Evolutionary conservation across 2,329 filamentous ascomycete species (phyloP).

Genomic region (Nectriaceae sp.): DNA sequence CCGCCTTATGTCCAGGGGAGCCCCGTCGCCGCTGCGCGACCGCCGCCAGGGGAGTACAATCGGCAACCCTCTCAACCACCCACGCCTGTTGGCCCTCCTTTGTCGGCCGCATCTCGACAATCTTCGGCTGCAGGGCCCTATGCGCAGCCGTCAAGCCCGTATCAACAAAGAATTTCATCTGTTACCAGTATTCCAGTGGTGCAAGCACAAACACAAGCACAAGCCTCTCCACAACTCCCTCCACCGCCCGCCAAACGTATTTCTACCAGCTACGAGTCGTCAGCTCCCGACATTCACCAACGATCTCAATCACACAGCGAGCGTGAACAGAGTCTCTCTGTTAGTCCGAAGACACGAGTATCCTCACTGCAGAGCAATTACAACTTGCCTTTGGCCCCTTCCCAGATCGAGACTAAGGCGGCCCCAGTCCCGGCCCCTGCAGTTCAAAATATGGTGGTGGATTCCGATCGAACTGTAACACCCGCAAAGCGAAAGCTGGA

Average conservation of each 20-base stretch:
- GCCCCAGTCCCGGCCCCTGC: conserved; percentile 15
- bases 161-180: conserved; percentile 51
- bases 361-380: conserved; percentile 51
- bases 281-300: conserved; percentile 44
- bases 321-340: conserved; percentile 70
- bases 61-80: conserved; percentile 57
- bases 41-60: conserved; percentile 43
- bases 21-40: conserved; percentile 49
- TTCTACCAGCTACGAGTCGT: conserved; percentile 47
- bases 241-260: conserved; percentile 42
- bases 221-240: conserved; percentile 39
- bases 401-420: conserved; percentile 30
- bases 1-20: conserved; percentile 54
- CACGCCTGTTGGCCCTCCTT: conserved; percentile 54
- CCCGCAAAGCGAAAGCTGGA: conserved; percentile 44
- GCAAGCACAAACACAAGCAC: conserved; percentile 31
- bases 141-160: conserved; percentile 59
- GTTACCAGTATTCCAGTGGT: conserved; percentile 28
- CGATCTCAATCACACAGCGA: conserved; percentile 60
- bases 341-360: conserved; percentile 76
- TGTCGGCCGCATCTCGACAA: conserved; percentile 45
- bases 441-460: conserved; percentile 30
- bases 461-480: conserved; percentile 35
- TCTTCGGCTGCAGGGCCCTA: conserved; percentile 42
- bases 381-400: conserved; percentile 29